phyloP scores from a whole-genome alignment of 2,329 filamentous ascomycete species.

The Chaetomiaceae sp. region DNA sequence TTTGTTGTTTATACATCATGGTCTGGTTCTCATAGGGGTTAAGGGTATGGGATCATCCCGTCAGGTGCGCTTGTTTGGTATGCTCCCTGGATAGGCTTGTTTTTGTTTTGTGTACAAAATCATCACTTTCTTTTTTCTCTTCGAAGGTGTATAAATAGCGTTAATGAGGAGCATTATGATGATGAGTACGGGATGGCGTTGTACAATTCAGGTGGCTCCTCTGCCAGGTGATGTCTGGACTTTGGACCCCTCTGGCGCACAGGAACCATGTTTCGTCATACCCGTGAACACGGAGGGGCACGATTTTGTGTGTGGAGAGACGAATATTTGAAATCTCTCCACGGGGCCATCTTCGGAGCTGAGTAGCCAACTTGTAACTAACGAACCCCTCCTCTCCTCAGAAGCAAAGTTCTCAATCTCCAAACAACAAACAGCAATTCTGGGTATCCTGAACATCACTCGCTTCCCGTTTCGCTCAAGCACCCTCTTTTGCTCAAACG shows the following conservation, averaged over 20 bases:
- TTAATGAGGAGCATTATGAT: not conserved
- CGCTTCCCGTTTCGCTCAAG: not conserved
- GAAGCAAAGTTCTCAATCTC: not conserved
- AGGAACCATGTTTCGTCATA: too few species aligned
- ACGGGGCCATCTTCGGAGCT: too few species aligned
- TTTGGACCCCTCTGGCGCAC: too few species aligned
- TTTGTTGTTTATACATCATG: conserved; percentile 4
- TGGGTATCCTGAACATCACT: not conserved
- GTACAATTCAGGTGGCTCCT: too few species aligned
- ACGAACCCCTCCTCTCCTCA: too few species aligned
- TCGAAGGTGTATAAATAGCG: conserved; percentile 4
- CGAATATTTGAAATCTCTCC: too few species aligned
- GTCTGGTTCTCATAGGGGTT: conserved; percentile 5
- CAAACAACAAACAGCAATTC: not conserved
- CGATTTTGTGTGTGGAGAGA: too few species aligned
- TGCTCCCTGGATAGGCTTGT: conserved; percentile 4
- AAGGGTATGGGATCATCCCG: not conserved
- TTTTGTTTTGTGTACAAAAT: not conserved
- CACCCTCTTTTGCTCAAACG: not conserved
- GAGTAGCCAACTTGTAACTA: too few species aligned
- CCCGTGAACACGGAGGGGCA: too few species aligned
- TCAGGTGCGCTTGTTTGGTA: not conserved
- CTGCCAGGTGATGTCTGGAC: too few species aligned
- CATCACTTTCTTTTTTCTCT: not conserved
- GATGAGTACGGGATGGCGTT: too few species aligned